Percentiles rank a stretch among this genome's conserved stretches.
Conservation (phyloP, 805 yeast species). For the Kodamaea kakaduensis region DNA sequence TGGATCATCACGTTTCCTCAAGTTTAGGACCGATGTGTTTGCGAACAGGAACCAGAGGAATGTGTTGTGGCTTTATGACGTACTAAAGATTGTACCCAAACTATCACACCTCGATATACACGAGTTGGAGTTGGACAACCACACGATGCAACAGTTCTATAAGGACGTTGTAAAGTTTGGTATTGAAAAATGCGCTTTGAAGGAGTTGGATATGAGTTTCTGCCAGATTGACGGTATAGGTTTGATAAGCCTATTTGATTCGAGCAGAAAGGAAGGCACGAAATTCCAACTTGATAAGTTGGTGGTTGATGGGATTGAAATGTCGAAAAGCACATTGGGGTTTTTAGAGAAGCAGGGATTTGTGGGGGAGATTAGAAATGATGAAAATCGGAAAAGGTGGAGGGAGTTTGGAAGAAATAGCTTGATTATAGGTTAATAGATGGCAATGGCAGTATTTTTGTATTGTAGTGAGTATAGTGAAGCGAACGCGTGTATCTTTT, state of each 20-base stretch:
- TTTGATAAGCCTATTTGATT: constrained; percentile 26
- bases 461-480: too few relatives aligned
- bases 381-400: constrained; percentile 29
- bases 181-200: constrained; percentile 15
- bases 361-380: constrained; percentile 20
- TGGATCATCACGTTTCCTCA: constrained; percentile 13
- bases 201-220: constrained; percentile 35
- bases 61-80: constrained; percentile 15
- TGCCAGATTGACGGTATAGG: constrained; percentile 38
- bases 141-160: constrained; percentile 27
- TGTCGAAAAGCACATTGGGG: constrained; percentile 26
- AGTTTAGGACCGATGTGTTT: constrained; percentile 13
- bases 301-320: constrained; percentile 31
- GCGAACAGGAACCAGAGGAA: constrained; percentile 1
- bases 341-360: constrained; percentile 16
- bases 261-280: constrained; percentile 5
- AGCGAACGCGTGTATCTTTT: too few relatives aligned
- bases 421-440: constrained; percentile 12
- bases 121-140: constrained; percentile 35
- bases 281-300: constrained; percentile 19
- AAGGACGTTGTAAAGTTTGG: constrained; percentile 23
- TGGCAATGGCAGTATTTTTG: constrained; percentile 10
- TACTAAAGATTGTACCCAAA: constrained; percentile 18
- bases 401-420: constrained; percentile 33
- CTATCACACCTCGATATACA: constrained; percentile 24